Evolutionary conservation across 148 eudicot genomes (phyloP), one percentile per base, ranked within the genome.

Genomic region (Chenopodium formosanum): DNA sequence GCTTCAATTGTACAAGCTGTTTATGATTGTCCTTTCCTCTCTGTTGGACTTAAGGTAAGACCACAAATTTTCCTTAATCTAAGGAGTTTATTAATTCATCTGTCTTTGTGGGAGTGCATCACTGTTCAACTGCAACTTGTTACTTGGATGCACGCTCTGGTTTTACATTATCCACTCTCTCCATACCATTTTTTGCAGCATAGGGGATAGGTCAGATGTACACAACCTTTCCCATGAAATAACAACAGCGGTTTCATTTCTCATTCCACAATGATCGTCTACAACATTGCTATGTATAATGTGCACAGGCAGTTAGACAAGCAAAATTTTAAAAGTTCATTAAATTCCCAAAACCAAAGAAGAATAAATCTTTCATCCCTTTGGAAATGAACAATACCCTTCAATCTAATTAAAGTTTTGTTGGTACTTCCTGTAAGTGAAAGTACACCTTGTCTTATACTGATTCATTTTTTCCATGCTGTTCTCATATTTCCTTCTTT

Each of bases 11-110:
- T 78, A 79, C 88, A 83, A 78, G 94, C 97, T 85, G 83, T 91
- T 70, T 90, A 88, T 79, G 94, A 92, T 78, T 95, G 97, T 85
- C 97, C 99, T 80, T 95, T 93, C 86, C 88, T 92, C 76, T 86
- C 92, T 8, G 78, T 84, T 34, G 92, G 90, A 81, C 82, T 91
- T n/a, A 92, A 92, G 94, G 99, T 95, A 77, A 66, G 47, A 32
- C 4, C 47, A 60, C 60, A 37, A 25, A 64, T 53, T 68, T 25
- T 27, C 10, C 4, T 48, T 17, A 75, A 20, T 8, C 14, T 25
- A 40, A 40, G 44, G 44, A 40, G 44, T 40, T 6, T 40, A 63
- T 32, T 19, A 29, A n/a, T 9, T 37, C 70, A 19, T 53, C 19
- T 22, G 29, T 40, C 8, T 19, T 3, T 4, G 29, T 1, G 78